phyloP scores from a whole-genome alignment of 352 stramenopile species.

The Globisporangium barbulae region DNA sequence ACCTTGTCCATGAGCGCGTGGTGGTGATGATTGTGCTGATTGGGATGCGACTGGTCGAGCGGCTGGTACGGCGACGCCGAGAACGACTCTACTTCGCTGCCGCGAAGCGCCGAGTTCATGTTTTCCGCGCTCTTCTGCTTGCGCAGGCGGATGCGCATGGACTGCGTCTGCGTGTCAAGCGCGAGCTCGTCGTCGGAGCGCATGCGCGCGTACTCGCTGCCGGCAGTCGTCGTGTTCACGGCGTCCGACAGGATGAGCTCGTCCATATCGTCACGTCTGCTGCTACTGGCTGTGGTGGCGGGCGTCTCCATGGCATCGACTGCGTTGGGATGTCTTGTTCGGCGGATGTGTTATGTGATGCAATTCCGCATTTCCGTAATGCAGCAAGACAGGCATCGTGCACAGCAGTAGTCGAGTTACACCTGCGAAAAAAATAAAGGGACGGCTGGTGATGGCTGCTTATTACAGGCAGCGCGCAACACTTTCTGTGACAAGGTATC shows the following conservation, averaged over 20 bases:
- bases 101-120: background rate
- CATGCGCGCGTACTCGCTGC: constrained; percentile 2
- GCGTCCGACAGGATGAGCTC: background rate
- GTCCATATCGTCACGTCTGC: background rate
- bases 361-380: background rate
- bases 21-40: background rate
- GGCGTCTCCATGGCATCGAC: background rate
- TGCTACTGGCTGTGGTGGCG: background rate
- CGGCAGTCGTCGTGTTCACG: background rate
- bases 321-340: background rate
- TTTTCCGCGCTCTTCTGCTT: constrained; percentile 4
- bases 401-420: background rate
- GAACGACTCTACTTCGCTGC: background rate
- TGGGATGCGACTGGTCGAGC: background rate
- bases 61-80: background rate
- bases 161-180: background rate
- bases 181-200: background rate
- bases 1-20: constrained; percentile 22
- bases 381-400: too few species aligned
- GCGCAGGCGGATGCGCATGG: constrained; percentile 7
- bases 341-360: background rate
- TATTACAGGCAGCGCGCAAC: background rate
- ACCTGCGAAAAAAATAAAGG: background rate
- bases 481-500: background rate
- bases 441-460: background rate